Evolutionary conservation across 192 early-diverging fungal genomes (phyloP).

Genomic region (Coemansia sp.): DNA sequence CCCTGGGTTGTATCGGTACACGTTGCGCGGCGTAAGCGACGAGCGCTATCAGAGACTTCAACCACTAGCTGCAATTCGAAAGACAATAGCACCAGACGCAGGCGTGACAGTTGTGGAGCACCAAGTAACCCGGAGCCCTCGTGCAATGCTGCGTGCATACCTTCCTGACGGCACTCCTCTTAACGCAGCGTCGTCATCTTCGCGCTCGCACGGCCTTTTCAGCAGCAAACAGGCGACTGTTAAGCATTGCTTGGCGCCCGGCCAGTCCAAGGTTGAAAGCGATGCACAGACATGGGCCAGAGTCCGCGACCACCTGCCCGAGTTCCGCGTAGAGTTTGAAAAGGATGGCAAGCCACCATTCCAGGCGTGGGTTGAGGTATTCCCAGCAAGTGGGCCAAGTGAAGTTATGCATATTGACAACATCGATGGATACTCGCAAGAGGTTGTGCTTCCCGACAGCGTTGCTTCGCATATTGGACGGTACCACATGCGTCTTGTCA

Average conservation of each 20-base stretch:
- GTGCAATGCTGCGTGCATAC: slow-evolving; percentile 42
- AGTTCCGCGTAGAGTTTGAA: slow-evolving; percentile 50
- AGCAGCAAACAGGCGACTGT: slow-evolving; percentile 18
- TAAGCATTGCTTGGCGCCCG: slow-evolving; percentile 43
- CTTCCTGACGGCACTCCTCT: slow-evolving; percentile 35
- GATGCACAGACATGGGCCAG: slow-evolving; percentile 43
- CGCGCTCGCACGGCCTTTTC: slow-evolving; percentile 11
- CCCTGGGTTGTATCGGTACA: slow-evolving; percentile 49
- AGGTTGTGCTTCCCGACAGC: slow-evolving; percentile 31
- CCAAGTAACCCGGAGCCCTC: slow-evolving; percentile 25
- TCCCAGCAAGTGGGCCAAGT: slow-evolving; percentile 41
- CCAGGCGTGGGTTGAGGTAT: slow-evolving; percentile 52
- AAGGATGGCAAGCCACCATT: slow-evolving; percentile 26
- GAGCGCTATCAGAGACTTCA: slow-evolving; percentile 44
- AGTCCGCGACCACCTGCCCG: slow-evolving; percentile 38
- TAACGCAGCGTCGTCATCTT: not conserved
- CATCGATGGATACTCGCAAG: slow-evolving; percentile 26
- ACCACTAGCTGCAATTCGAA: slow-evolving; percentile 8
- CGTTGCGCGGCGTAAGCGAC: slow-evolving; percentile 37
- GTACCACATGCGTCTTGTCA: slow-evolving; percentile 47
- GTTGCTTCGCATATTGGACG: slow-evolving; percentile 47
- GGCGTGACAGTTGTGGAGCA: slow-evolving; percentile 36
- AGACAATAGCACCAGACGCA: slow-evolving; percentile 7
- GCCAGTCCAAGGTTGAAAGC: slow-evolving; percentile 30
- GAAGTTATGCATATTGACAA: slow-evolving; percentile 36